Percentiles rank a stretch among this genome's conserved stretches.
These are phyloP conservation scores for Leccinum griseonigrum DNA, from an alignment of 1,284 basidiomycete genomes.

Conservation along the genomic window DNA sequence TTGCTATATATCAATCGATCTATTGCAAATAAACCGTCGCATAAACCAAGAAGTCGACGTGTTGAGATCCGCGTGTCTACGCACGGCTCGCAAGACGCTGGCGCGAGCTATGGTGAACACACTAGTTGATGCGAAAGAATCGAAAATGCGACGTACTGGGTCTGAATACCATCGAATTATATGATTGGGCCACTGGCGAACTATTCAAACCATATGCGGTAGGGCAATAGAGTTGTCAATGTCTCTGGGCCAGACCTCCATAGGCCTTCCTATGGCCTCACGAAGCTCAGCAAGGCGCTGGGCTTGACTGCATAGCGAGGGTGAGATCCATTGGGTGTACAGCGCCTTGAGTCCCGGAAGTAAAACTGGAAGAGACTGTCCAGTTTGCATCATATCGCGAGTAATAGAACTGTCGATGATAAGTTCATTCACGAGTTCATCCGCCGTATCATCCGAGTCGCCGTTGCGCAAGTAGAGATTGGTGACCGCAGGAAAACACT, in stretches of 20 bases:
- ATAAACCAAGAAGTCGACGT: conserved; percentile 69
- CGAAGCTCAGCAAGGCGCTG: background rate
- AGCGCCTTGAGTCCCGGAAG: background rate
- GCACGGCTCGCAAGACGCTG: conserved; percentile 88
- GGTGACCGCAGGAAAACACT: background rate
- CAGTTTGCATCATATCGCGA: background rate
- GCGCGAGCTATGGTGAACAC: background rate
- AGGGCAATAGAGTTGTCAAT: background rate
- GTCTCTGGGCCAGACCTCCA: background rate
- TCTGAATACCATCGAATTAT: background rate
- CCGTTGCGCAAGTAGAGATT: background rate
- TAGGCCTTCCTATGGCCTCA: background rate
- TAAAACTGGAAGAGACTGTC: background rate
- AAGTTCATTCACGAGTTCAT: background rate
- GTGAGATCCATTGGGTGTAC: background rate
- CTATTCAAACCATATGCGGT: background rate
- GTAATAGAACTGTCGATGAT: background rate
- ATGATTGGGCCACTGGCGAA: background rate
- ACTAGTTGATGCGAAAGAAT: background rate
- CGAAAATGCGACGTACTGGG: background rate
- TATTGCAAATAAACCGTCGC: conserved; percentile 73
- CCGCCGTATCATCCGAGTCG: background rate
- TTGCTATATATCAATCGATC: conserved; percentile 4
- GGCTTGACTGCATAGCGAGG: background rate
- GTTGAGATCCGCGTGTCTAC: conserved; percentile 87